Percentiles rank a stretch among this genome's conserved stretches.
Evolutionary conservation across 306 rosid genomes (phyloP).

Genomic region (Rosa rugosa): DNA sequence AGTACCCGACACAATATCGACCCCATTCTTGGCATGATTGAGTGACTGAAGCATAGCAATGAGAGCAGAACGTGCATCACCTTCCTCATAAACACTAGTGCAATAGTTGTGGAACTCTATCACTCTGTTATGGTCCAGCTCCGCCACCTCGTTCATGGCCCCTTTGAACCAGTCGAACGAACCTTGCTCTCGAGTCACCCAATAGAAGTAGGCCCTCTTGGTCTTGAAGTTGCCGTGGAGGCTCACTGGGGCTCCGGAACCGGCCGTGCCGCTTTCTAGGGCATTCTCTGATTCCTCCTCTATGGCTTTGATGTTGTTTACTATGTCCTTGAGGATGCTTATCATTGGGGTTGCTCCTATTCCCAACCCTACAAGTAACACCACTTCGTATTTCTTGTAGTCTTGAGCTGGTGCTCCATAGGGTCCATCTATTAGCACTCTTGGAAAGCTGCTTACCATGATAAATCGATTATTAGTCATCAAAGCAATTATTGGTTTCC

Average conservation of each 20-base stretch:
- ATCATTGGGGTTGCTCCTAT: slow-evolving; percentile 79
- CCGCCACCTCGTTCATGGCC: slow-evolving; percentile 67
- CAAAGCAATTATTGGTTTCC: background rate
- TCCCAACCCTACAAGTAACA: slow-evolving; percentile 62
- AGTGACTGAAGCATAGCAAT: slow-evolving; percentile 67
- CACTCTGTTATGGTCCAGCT: slow-evolving; percentile 46
- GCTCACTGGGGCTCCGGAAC: background rate
- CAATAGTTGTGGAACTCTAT: slow-evolving; percentile 67
- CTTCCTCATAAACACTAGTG: slow-evolving; percentile 75
- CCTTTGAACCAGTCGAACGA: slow-evolving; percentile 71
- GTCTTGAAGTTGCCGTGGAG: slow-evolving; percentile 35
- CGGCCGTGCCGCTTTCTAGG: background rate
- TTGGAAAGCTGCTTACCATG: slow-evolving; percentile 38
- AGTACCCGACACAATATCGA: slow-evolving; percentile 63
- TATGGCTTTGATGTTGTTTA: slow-evolving; percentile 45
- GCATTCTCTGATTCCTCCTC: slow-evolving; percentile 40
- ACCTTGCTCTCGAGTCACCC: slow-evolving; percentile 72
- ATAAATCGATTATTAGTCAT: background rate
- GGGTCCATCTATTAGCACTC: slow-evolving; percentile 66
- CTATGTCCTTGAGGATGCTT: slow-evolving; percentile 64
- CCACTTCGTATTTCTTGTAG: slow-evolving; percentile 62
- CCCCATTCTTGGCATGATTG: slow-evolving; percentile 62
- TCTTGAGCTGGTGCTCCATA: slow-evolving; percentile 80
- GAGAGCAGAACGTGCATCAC: slow-evolving; percentile 77
- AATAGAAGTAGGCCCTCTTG: slow-evolving; percentile 55